Conservation (phyloP, 305 asterid species). For the Solanum hybrid region DNA sequence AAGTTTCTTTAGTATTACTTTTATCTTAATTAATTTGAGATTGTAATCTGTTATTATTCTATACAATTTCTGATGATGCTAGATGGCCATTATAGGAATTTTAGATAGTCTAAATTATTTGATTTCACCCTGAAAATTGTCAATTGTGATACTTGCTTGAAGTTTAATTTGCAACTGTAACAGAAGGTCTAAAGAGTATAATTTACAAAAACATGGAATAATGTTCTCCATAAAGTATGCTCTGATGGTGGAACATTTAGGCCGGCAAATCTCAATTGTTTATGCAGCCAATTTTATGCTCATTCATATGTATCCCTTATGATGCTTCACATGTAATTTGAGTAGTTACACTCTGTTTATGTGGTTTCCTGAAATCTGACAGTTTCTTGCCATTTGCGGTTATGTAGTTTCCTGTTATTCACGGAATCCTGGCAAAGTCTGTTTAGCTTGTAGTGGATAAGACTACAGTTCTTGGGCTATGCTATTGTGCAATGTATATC, state of each 20-base stretch:
- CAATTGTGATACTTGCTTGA: not conserved
- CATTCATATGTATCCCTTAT: not conserved
- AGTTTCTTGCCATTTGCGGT: not conserved
- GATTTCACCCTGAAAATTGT: not conserved
- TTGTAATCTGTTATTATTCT: not conserved
- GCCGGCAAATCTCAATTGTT: not conserved
- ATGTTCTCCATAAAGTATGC: not conserved
- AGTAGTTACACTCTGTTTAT: not conserved
- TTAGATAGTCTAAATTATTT: not conserved
- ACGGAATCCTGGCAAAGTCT: not conserved
- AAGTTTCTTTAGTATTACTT: not conserved
- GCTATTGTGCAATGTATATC: not conserved
- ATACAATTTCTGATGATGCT: not conserved
- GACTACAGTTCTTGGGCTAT: not conserved
- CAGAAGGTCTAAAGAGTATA: not conserved
- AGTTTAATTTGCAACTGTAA: not conserved
- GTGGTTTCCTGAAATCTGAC: not conserved
- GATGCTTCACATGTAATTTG: not conserved
- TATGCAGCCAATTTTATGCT: not conserved
- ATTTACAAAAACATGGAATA: not conserved
- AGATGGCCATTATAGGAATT: not conserved
- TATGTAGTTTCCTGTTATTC: not conserved
- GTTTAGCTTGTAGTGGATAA: not conserved
- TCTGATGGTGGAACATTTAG: not conserved
- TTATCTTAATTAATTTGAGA: not conserved